These are phyloP conservation scores for Sugiyamaella mastotermitis DNA, from an alignment of 805 yeast species.

Conservation along the genomic window DNA sequence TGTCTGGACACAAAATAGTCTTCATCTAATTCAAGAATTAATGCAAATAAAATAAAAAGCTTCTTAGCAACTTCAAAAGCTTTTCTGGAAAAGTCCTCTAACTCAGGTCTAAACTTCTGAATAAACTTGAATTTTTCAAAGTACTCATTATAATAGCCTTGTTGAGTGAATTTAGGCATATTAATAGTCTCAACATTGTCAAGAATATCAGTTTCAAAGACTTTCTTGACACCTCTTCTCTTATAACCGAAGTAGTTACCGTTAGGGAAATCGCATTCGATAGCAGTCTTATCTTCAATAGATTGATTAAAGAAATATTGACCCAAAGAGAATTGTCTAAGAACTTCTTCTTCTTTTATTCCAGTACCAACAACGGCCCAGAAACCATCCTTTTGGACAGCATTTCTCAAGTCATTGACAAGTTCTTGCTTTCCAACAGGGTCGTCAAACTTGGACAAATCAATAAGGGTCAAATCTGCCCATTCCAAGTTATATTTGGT, in stretches of 20 bases:
- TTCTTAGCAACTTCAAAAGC: constrained; percentile 13
- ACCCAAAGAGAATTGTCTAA: constrained; percentile 14
- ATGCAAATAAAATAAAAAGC: constrained; percentile 14
- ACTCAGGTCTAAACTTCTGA: constrained; percentile 7
- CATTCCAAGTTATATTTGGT: constrained; percentile 14
- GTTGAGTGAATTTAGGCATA: constrained; percentile 15
- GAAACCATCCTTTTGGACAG: constrained; percentile 13
- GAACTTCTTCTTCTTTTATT: constrained; percentile 11
- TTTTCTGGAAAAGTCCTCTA: constrained; percentile 12
- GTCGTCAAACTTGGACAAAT: constrained; percentile 10
- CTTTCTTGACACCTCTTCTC: constrained; percentile 9
- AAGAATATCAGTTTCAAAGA: constrained; percentile 11
- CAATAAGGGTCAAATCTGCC: constrained; percentile 14
- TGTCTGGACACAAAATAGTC: constrained; percentile 12
- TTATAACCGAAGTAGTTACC: constrained; percentile 17
- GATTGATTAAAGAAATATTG: constrained; percentile 11
- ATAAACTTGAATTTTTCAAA: constrained; percentile 8
- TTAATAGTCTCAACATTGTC: constrained; percentile 15
- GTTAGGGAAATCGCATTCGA: constrained; percentile 10
- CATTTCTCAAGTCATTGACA: constrained; percentile 8
- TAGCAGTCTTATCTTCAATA: constrained; percentile 9
- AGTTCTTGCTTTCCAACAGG: constrained; percentile 10
- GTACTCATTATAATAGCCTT: constrained; percentile 7
- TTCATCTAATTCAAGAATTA: constrained; percentile 16
- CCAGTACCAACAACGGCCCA: constrained; percentile 16